phyloP scores from a whole-genome alignment of 768 basidiomycete species.

The Baorangia bicolor region DNA sequence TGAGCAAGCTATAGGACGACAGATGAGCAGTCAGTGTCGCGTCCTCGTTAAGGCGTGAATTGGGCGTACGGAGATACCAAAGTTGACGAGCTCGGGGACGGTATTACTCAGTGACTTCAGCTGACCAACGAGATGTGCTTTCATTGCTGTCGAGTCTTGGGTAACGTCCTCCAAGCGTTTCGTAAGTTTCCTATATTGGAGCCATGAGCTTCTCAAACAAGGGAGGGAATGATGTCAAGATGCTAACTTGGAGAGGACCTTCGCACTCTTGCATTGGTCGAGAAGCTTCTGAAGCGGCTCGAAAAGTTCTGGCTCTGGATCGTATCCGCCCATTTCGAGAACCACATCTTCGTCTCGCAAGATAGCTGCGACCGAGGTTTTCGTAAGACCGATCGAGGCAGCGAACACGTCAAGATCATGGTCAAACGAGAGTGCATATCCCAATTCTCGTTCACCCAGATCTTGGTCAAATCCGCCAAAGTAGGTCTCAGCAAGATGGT shows the following conservation, averaged over 20 bases:
- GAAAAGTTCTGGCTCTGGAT: conserved; percentile 75
- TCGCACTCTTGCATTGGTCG: conserved; percentile 79
- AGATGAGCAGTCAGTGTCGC: not conserved
- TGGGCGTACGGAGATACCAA: conserved; percentile 77
- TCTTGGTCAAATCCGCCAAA: conserved; percentile 84
- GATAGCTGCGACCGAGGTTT: conserved; percentile 76
- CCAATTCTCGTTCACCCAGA: conserved; percentile 85
- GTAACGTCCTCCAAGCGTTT: conserved; percentile 82
- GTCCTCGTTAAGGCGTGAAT: not conserved
- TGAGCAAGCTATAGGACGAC: conserved; percentile 71
- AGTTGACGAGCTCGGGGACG: conserved; percentile 82
- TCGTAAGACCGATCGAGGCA: conserved; percentile 85
- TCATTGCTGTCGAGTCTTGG: conserved; percentile 68
- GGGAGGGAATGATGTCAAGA: not conserved
- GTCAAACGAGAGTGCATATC: conserved; percentile 79
- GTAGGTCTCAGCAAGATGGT: conserved; percentile 87
- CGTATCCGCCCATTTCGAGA: conserved; percentile 70
- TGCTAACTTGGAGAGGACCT: conserved; percentile 72
- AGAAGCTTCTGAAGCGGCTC: conserved; percentile 80
- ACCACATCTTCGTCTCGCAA: conserved; percentile 77
- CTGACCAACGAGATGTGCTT: conserved; percentile 66
- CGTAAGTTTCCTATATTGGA: conserved; percentile 74
- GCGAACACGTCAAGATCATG: conserved; percentile 92
- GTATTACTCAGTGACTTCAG: conserved; percentile 70
- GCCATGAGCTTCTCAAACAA: not conserved